These are phyloP conservation scores for Ceratobasidium sp. DNA, from an alignment of 1,284 basidiomycete genomes.

Conservation along the genomic window DNA sequence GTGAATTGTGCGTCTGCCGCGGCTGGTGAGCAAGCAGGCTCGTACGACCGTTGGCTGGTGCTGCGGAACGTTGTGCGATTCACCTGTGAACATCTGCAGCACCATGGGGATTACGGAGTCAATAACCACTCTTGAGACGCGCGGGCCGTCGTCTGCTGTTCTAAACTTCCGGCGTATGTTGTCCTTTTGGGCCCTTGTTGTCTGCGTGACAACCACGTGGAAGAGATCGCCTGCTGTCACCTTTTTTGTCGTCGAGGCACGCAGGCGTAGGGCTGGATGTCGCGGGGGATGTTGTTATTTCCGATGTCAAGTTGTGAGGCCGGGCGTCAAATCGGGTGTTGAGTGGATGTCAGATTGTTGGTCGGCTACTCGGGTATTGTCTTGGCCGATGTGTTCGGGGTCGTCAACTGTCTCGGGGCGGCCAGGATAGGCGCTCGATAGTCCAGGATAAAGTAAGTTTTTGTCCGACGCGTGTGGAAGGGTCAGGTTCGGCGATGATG, in stretches of 20 bases:
- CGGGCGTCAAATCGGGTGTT: background rate
- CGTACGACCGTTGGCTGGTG: too few relatives aligned
- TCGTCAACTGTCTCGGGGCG: too few relatives aligned
- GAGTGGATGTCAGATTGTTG: background rate
- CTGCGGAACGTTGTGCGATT: too few relatives aligned
- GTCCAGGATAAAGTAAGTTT: too few relatives aligned
- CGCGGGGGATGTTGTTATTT: background rate
- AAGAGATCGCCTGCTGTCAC: slow-evolving; percentile 18
- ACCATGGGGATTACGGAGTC: too few relatives aligned
- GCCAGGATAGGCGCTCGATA: too few relatives aligned
- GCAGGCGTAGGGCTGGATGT: background rate
- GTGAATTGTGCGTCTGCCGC: background rate
- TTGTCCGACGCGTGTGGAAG: background rate
- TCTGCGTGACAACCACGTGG: slow-evolving; percentile 31
- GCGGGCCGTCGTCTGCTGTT: background rate
- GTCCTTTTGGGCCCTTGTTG: background rate
- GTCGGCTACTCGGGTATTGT: too few relatives aligned
- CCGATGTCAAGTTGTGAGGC: background rate
- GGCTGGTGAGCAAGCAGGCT: too few relatives aligned
- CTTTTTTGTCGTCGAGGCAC: slow-evolving; percentile 23
- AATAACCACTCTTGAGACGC: too few relatives aligned
- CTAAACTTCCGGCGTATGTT: too few relatives aligned
- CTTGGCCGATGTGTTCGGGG: too few relatives aligned
- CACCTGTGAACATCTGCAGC: too few relatives aligned
- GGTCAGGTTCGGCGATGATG: background rate